Conservation (phyloP, 768 basidiomycete genomes). For the Kwoniella dejecticola region DNA sequence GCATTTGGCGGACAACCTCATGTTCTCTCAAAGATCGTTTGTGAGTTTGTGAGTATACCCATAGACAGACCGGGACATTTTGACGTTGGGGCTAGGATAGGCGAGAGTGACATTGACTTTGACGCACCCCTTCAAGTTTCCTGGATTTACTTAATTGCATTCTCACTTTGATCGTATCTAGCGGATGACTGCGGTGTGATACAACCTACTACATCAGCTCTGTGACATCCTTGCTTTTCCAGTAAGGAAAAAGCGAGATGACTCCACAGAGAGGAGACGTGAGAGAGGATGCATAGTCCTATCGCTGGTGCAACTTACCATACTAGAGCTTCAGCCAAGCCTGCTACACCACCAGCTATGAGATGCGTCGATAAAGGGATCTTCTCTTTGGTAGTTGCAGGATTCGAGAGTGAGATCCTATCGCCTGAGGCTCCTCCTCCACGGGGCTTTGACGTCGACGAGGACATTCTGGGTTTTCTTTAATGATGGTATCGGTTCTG, state of each 20-base stretch:
- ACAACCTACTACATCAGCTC: too few species aligned
- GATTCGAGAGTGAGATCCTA: slow-evolving; percentile 27
- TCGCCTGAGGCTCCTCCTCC: slow-evolving; percentile 47
- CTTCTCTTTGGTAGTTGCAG: slow-evolving; percentile 49
- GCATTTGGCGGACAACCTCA: too few species aligned
- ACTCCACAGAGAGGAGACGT: too few species aligned
- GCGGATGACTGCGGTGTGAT: slow-evolving; percentile 69
- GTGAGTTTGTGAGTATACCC: not conserved
- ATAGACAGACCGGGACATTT: not conserved
- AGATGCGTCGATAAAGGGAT: slow-evolving; percentile 66
- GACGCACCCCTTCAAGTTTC: slow-evolving; percentile 75
- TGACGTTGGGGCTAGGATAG: not conserved
- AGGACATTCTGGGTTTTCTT: slow-evolving; percentile 34
- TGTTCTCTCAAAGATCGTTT: too few species aligned
- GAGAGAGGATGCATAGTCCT: too few species aligned
- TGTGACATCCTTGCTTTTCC: too few species aligned
- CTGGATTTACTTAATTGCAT: slow-evolving; percentile 95
- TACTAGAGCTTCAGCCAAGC: slow-evolving; percentile 81
- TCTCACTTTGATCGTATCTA: slow-evolving; percentile 99
- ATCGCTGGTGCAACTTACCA: too few species aligned
- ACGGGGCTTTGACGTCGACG: slow-evolving; percentile 40
- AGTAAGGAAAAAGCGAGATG: too few species aligned
- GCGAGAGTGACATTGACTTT: not conserved
- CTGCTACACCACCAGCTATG: slow-evolving; percentile 90
- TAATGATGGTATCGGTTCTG: not conserved